A percentile compares a stretch with the other conserved stretches of the same genome.
Evolutionary conservation across 345 rosid species (phyloP).

Genomic region (Noccaea caerulescens): DNA sequence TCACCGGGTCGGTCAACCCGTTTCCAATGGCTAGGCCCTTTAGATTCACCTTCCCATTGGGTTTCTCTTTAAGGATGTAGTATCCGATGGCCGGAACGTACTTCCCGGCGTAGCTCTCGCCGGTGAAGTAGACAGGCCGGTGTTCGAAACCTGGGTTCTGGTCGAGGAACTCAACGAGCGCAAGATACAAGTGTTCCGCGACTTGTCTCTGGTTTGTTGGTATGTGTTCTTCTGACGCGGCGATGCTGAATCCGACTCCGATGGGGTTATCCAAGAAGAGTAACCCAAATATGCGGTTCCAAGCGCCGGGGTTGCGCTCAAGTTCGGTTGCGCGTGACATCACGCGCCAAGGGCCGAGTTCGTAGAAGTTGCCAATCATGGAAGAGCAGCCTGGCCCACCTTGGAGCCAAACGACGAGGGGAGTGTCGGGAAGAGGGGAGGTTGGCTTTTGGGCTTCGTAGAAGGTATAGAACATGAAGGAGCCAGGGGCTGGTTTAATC

Average conservation of each 20-base stretch:
- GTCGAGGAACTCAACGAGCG: conserved; percentile 55
- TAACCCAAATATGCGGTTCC: conserved; percentile 83
- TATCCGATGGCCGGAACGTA: conserved; percentile 82
- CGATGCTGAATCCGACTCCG: conserved; percentile 84
- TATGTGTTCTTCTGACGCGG: conserved; percentile 57
- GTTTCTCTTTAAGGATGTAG: conserved; percentile 59
- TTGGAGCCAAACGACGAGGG: conserved; percentile 83
- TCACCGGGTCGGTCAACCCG: conserved; percentile 74
- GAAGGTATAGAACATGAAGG: conserved; percentile 77
- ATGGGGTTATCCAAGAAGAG: conserved; percentile 82
- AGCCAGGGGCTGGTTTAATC: conserved; percentile 50
- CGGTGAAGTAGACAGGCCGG: conserved; percentile 68
- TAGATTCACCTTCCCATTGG: conserved; percentile 51
- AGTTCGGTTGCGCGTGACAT: conserved; percentile 45
- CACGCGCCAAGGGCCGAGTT: conserved; percentile 80
- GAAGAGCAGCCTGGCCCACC: conserved; percentile 97
- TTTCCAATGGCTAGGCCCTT: conserved; percentile 79
- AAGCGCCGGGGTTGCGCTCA: conserved; percentile 63
- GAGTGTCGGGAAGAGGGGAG: conserved; percentile 55
- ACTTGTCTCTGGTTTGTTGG: conserved; percentile 63
- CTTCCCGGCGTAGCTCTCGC: conserved; percentile 89
- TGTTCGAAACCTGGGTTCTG: conserved; percentile 49
- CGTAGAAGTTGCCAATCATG: conserved; percentile 82
- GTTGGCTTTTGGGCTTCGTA: conserved; percentile 72
- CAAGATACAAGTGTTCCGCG: conserved; percentile 68